Percentiles rank a stretch among this genome's conserved stretches.
Conservation (phyloP, 2,329 filamentous ascomycete genomes). For the Aspergillus sp. region DNA sequence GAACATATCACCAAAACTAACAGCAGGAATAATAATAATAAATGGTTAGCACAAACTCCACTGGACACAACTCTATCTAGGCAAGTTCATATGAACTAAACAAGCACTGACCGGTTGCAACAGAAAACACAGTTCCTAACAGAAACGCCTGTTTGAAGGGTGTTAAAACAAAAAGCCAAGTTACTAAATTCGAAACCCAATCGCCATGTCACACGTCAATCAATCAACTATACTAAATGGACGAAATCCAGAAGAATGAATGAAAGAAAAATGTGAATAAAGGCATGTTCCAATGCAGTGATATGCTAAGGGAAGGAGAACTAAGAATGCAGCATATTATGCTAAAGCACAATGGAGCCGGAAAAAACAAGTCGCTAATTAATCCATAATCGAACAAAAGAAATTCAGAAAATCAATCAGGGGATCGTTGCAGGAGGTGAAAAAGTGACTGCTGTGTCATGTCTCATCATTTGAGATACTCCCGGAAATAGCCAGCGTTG, state of each 20-base stretch:
- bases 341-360: neutral
- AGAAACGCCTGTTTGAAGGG: slow-evolving; percentile 3
- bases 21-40: neutral
- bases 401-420: neutral
- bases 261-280: neutral
- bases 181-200: neutral
- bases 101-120: neutral
- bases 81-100: neutral
- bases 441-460: neutral
- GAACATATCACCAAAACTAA: neutral
- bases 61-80: slow-evolving; percentile 6
- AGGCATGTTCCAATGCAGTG: neutral
- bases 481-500: slow-evolving; percentile 52
- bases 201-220: neutral
- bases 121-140: neutral
- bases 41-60: neutral
- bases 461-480: slow-evolving; percentile 35
- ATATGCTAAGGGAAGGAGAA: neutral
- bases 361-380: slow-evolving; percentile 13
- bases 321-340: neutral
- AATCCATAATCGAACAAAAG: slow-evolving; percentile 1
- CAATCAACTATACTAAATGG: neutral
- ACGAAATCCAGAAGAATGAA: neutral
- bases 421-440: neutral
- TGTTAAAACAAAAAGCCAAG: neutral